These are phyloP conservation scores for Fistulifera solaris DNA, from an alignment of 108 stramenopile genomes.

Conservation along the genomic window DNA sequence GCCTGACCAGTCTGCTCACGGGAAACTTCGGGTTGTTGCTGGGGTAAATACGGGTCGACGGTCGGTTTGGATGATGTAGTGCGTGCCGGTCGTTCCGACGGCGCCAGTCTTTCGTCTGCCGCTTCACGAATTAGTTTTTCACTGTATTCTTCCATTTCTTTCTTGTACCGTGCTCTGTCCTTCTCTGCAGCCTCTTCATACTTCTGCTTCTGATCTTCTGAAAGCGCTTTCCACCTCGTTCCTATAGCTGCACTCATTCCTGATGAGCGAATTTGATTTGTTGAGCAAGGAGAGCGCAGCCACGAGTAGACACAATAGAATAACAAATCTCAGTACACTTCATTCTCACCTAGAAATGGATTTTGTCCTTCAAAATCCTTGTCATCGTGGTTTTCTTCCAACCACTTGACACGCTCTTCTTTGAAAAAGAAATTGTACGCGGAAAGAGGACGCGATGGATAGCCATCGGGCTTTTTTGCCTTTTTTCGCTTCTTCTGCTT, in stretches of 20 bases:
- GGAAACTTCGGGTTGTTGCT: no score
- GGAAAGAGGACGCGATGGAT: constrained; percentile 12
- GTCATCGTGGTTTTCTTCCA: background rate
- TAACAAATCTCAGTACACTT: background rate
- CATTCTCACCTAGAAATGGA: constrained; percentile 2
- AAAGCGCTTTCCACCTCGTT: background rate
- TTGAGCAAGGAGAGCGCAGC: background rate
- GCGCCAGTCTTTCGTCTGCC: no score
- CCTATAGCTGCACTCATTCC: no score
- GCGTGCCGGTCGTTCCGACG: no score
- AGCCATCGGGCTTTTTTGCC: constrained; percentile 13
- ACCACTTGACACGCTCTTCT: constrained; percentile 5
- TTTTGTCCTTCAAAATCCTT: constrained; percentile 4
- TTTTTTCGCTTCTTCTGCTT: no score
- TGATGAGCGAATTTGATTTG: no score
- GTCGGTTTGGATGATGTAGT: no score
- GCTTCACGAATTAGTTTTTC: constrained; percentile 20
- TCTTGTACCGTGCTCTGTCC: constrained; percentile 75
- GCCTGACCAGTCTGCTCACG: no score
- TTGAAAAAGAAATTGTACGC: constrained; percentile 17
- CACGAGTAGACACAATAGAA: background rate
- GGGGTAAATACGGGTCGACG: no score
- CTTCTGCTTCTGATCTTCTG: background rate
- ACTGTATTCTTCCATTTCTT: constrained; percentile 67
- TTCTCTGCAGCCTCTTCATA: constrained; percentile 32